These are phyloP conservation scores for Trametes gibbosa DNA, from an alignment of 768 basidiomycete genomes.

Conservation along the genomic window DNA sequence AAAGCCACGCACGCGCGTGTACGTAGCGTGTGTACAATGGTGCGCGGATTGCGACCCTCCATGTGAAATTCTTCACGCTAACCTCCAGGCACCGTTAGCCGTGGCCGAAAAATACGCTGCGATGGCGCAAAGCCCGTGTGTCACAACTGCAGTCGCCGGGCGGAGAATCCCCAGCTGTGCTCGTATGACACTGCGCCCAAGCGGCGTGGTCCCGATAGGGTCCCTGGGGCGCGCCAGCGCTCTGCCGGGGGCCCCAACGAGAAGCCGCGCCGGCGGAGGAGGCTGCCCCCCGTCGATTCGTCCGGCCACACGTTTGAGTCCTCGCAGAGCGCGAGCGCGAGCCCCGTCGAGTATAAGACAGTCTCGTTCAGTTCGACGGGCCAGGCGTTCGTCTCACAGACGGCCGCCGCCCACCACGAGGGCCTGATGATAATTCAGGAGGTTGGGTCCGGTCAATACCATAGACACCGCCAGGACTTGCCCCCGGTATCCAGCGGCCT, in stretches of 20 bases:
- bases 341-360: conserved; percentile 13
- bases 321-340: conserved; percentile 10
- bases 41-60: conserved; percentile 29
- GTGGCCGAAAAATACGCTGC: conserved; percentile 76
- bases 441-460: conserved; percentile 13
- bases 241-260: conserved; percentile 40
- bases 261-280: conserved; percentile 21
- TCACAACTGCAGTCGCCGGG: conserved; percentile 64
- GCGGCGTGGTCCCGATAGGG: conserved; percentile 77
- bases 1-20: conserved; percentile 71
- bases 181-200: conserved; percentile 70
- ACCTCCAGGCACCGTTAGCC: conserved; percentile 39
- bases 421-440: conserved; percentile 11
- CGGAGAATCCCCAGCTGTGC: conserved; percentile 43
- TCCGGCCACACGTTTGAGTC: background rate
- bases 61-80: background rate
- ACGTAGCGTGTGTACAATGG: conserved; percentile 80
- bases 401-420: background rate
- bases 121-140: conserved; percentile 78
- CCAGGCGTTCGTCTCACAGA: conserved; percentile 3
- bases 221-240: conserved; percentile 76
- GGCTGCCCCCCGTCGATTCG: conserved; percentile 3
- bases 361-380: conserved; percentile 6
- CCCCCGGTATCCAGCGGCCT: background rate
- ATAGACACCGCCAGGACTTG: conserved; percentile 11